Evolutionary conservation across 768 basidiomycete species (phyloP), one percentile per base, ranked within the genome.

Genomic region (Polyporus arcularius): DNA sequence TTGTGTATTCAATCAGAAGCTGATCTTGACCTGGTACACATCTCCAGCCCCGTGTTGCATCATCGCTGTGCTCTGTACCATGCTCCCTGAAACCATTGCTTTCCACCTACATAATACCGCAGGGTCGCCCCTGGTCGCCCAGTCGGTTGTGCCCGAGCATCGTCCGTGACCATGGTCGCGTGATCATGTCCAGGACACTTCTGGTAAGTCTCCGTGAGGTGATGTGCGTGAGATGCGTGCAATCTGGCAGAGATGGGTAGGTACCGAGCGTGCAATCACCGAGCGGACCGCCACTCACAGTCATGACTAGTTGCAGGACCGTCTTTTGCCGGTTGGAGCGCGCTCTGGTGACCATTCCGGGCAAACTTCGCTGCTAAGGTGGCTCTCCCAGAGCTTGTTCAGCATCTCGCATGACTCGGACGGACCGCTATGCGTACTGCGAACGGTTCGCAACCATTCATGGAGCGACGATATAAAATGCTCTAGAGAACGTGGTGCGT

Each of bases 1-100:
- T 9, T 28, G 6, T 18, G 5, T 26, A 14, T 28, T 26, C 46
- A 48, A 48, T 48, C 46, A 48, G 26, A 30, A 18, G 21, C 46
- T 28, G 21, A 26, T 53, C 30, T 38, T 38, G 56, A 18, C 39
- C 48, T 30, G 52, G 31, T 31, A 53, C 52, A 21, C 41, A 12
- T 53, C 57, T 39, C 43, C 57, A 49, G 56, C 61, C 32, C 18
- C 26, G 21, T 48, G 52, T 53, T 57, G 51, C 60, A 52, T 35
- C 60, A 56, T 52, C 39, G 52, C 48, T 56, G 50, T 28, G 3
- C n/a, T n/a, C 4, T 43, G n/a, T 43, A 32, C 38, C 32, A 55
- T 38, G n/a, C n/a, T 18, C 28, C 12, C 28, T 28, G 8, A 21
- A n/a, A n/a, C 41, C 38, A n/a, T 47, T 30, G 50, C 50, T 32